Evolutionary conservation across 805 yeast genomes (phyloP), one percentile per base, ranked within the genome.

Genomic region (Naumovozyma castellii): DNA sequence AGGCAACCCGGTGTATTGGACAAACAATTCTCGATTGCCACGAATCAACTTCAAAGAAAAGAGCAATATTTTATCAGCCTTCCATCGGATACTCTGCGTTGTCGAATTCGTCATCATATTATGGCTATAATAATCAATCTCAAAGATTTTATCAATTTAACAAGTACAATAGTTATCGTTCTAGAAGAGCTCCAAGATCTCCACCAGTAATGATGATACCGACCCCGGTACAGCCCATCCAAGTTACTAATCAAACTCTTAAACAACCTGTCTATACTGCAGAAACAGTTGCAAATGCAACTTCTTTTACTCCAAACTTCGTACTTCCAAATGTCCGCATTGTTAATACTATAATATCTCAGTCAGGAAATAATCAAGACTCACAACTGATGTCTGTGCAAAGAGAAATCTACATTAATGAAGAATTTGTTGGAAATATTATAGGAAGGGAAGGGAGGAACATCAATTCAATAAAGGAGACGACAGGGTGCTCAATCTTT

Each of bases 371-470:
- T 49, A 40, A 73, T 50, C 32, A 9, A 29, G 5, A 9, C 15
- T 29, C 14, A 9, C 32, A 29, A 5, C 15, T 29, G 32, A 9
- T n/a, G 5, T 29, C 32, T 8, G 48, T 52, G 2, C 72, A 76
- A 40, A 84, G 83, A 59, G 88, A 81, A 43, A 68, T 85, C 3
- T 79, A 65, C 48, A 85, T 86, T 34, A 87, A 94, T 18, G 79
- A 80, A 54, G 75, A 75, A 29, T 80, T 72, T 59, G 87, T 86
- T 31, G 95, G 95, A 1, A 75, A 84, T 31, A 79, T 86, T 19
- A 86, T 86, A 43, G 95, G 95, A 1, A 84, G 78, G 60, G 85
- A 86, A 25, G 95, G 95, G 15, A 76, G 81, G 51, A 82, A 80
- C 49, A 80, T 86, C 43, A 81, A 78, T 52, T 85, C 82, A 45